These are phyloP conservation scores for Linnemannia exigua DNA, from an alignment of 192 early-diverging fungal genomes.

Conservation along the genomic window DNA sequence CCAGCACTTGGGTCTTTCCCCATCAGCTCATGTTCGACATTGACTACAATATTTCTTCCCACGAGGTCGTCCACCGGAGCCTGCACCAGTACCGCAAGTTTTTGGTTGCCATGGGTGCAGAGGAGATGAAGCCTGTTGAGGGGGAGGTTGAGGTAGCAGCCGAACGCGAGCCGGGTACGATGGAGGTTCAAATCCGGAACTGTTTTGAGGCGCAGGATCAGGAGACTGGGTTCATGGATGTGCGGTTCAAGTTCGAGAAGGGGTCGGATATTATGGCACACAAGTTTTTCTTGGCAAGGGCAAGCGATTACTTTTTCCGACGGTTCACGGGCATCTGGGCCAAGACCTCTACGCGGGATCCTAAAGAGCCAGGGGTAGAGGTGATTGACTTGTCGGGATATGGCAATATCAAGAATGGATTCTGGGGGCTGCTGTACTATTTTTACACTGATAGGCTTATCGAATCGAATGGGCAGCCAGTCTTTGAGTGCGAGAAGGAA, in stretches of 20 bases:
- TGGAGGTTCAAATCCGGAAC: slow-evolving; percentile 8
- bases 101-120: slow-evolving; percentile 18
- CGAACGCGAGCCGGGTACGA: not conserved
- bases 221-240: slow-evolving; percentile 31
- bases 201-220: slow-evolving; percentile 23
- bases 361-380: not conserved
- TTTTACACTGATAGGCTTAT: slow-evolving; percentile 23
- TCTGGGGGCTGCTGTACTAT: slow-evolving; percentile 28
- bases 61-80: not conserved
- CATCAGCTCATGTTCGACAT: slow-evolving; percentile 27
- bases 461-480: not conserved
- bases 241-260: slow-evolving; percentile 15
- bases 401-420: not conserved
- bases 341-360: not conserved
- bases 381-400: slow-evolving; percentile 21
- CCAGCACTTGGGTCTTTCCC: slow-evolving; percentile 19
- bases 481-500: not conserved
- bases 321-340: slow-evolving; percentile 26
- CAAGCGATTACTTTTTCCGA: slow-evolving; percentile 11
- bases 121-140: slow-evolving; percentile 10
- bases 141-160: not conserved
- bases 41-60: slow-evolving; percentile 6
- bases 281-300: slow-evolving; percentile 24
- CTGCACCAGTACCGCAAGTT: not conserved
- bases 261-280: slow-evolving; percentile 25